Percentiles rank a stretch among this genome's conserved stretches.
Evolutionary conservation across 2,329 filamentous ascomycete species (phyloP).

Genomic region (Sporothrix humicola): DNA sequence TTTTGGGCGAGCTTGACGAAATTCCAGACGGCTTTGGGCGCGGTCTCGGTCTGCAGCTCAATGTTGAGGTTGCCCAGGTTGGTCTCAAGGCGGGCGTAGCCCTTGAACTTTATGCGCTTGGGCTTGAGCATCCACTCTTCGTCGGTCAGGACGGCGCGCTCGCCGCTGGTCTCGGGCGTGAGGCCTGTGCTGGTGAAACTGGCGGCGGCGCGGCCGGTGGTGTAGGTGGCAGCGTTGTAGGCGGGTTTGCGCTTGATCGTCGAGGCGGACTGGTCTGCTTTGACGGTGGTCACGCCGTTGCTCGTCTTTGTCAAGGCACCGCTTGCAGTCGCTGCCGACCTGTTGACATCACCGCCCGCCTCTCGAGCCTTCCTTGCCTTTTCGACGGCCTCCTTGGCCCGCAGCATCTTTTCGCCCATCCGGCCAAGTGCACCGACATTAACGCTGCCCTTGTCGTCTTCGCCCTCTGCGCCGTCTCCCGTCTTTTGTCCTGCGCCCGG

Average conservation of each 20-base stretch:
- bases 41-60: conserved; percentile 87
- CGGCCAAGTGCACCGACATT: conserved; percentile 82
- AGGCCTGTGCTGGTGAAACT: conserved; percentile 95
- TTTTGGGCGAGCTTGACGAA: conserved; percentile 87
- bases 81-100: conserved; percentile 89
- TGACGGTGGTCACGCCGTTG: conserved; percentile 53
- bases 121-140: conserved; percentile 98
- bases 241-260: conserved; percentile 51
- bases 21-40: conserved; percentile 95
- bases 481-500: conserved; percentile 72
- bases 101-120: conserved; percentile 84
- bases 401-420: conserved; percentile 79
- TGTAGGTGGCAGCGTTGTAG: conserved; percentile 88
- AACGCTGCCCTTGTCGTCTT: conserved; percentile 70
- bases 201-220: conserved; percentile 87
- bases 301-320: conserved; percentile 42
- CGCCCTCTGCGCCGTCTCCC: conserved; percentile 67
- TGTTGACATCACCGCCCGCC: conserved; percentile 63
- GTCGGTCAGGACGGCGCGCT: conserved; percentile 83
- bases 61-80: conserved; percentile 84
- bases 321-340: conserved; percentile 42
- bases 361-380: conserved; percentile 80
- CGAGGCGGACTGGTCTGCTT: conserved; percentile 41
- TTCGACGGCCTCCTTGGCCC: conserved; percentile 92
- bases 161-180: conserved; percentile 87